These are phyloP conservation scores for Xylaria sp. DNA, from an alignment of 2,329 filamentous ascomycete genomes.

Conservation along the genomic window DNA sequence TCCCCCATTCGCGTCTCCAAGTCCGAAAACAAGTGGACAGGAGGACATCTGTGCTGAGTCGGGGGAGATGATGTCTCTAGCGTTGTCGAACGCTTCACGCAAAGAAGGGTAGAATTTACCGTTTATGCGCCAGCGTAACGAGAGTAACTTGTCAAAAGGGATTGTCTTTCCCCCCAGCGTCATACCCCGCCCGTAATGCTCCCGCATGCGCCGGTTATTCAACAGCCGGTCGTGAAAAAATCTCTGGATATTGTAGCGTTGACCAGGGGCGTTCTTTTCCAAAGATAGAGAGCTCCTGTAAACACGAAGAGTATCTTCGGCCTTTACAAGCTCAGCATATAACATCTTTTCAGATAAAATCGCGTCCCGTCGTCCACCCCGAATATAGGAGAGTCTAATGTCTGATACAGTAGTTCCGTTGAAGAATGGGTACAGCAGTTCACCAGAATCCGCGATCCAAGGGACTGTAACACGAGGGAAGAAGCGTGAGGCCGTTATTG, in stretches of 20 bases:
- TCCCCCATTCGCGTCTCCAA: slow-evolving; percentile 26
- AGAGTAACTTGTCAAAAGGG: slow-evolving; percentile 17
- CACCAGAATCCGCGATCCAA: slow-evolving; percentile 9
- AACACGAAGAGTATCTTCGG: slow-evolving; percentile 32
- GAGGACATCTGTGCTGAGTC: slow-evolving; percentile 1
- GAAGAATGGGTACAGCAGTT: slow-evolving; percentile 32
- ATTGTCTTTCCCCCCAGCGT: slow-evolving; percentile 1
- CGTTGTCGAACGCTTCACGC: slow-evolving; percentile 13
- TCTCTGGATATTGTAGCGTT: slow-evolving; percentile 16
- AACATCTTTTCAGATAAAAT: slow-evolving; percentile 14
- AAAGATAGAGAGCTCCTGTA: slow-evolving; percentile 28
- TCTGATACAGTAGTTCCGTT: slow-evolving; percentile 16
- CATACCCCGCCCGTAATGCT: slow-evolving; percentile 20
- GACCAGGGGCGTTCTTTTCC: not conserved
- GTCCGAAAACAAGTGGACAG: slow-evolving; percentile 29
- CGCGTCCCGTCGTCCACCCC: not conserved
- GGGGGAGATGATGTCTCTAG: slow-evolving; percentile 2
- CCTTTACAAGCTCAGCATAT: slow-evolving; percentile 33
- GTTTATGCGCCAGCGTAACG: slow-evolving; percentile 26
- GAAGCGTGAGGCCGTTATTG: slow-evolving; percentile 1
- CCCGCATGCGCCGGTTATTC: slow-evolving; percentile 13
- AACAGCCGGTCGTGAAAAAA: slow-evolving; percentile 28
- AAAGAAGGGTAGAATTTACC: slow-evolving; percentile 10
- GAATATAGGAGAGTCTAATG: slow-evolving; percentile 21
- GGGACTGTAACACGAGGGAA: slow-evolving; percentile 26